These are phyloP conservation scores for Cladosporium sp. DNA, from an alignment of 2,329 filamentous ascomycete species.

Conservation along the genomic window DNA sequence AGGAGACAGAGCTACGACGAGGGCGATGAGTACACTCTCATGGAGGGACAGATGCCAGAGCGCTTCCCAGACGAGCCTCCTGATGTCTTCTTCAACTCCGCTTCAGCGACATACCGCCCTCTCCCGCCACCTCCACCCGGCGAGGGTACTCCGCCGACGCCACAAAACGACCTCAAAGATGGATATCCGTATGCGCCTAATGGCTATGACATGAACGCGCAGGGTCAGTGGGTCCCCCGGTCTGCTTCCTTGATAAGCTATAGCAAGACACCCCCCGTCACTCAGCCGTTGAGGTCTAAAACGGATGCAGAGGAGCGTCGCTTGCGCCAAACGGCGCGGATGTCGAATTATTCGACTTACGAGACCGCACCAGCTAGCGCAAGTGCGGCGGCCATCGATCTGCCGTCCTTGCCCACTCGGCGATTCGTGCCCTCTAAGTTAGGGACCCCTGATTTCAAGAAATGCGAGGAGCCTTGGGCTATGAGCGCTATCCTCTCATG, in stretches of 20 bases:
- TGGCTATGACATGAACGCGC: constrained; percentile 20
- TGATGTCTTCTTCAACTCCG: constrained; percentile 91
- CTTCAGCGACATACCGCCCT: constrained; percentile 56
- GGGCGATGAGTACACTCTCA: constrained; percentile 64
- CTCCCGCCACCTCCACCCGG: constrained; percentile 59
- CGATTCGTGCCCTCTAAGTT: constrained; percentile 84
- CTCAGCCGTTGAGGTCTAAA: constrained; percentile 82
- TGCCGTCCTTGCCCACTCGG: constrained; percentile 74
- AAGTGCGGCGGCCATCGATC: constrained; percentile 62
- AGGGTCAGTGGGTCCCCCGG: constrained; percentile 49
- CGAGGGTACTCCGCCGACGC: constrained; percentile 33
- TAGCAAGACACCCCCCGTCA: constrained; percentile 69
- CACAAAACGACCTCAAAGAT: background rate
- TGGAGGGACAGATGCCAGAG: constrained; percentile 35
- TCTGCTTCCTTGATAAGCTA: constrained; percentile 80
- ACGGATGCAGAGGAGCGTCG: constrained; percentile 77
- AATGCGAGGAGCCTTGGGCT: constrained; percentile 86
- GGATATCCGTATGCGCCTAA: constrained; percentile 19
- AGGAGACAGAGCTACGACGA: constrained; percentile 85
- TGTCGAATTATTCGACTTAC: constrained; percentile 27
- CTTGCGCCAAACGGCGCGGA: constrained; percentile 42
- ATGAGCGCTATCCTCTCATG: constrained; percentile 80
- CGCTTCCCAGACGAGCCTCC: constrained; percentile 56
- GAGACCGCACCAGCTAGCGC: constrained; percentile 31
- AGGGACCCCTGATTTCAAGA: constrained; percentile 71